Evolutionary conservation across 352 stramenopile species (phyloP), one percentile per base, ranked within the genome.

Genomic region (Phytophthora constricta): DNA sequence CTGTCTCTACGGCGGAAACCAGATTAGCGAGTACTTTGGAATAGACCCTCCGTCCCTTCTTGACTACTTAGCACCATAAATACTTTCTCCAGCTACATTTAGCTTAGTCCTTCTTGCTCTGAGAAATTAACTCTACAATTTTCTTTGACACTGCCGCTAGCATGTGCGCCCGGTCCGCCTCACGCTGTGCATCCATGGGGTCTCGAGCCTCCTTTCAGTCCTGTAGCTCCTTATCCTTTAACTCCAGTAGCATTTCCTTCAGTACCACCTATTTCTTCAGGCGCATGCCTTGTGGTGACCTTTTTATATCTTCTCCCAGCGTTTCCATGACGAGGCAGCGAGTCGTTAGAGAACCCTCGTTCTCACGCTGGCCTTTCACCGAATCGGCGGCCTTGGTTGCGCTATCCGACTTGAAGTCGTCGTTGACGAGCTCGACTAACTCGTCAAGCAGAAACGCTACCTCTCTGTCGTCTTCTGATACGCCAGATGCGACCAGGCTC

Each of bases 41-140:
- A 22, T 46, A n/a, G 39, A 20, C 8, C 39, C 39, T 8, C 39
- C 39, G 17, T 45, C 37, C 4, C 37, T 45, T 4, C 9, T n/a
- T 19, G 37, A 19, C 8, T 45, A 45, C 16, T 5, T 56, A 48
- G 16, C 17, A 37, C 31, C 11, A 28, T 23, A 13, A 48, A 17
- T 31, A 57, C 17, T 4, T 51, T 31, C 20, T 42, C 10, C 33
- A 31, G 11, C 27, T 58, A 5, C 25, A 58, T 58, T 58, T 57
- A 27, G 27, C 10, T 67, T 67, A 61, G 20, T 60, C n/a, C 20
- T 61, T 42, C 27, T 60, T 67, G 4, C 28, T 58, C 1, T 17
- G 16, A 8, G 0, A n/a, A 2, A 61, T 26, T 22, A 67, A 43
- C 10, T 61, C 59, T 33, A 59, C 28, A 51, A 54, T 59, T 10